A percentile compares a stretch with the other conserved stretches of the same genome.
Evolutionary conservation across 805 yeast genomes (phyloP).

Genomic region (Metschnikowia henanensis): DNA sequence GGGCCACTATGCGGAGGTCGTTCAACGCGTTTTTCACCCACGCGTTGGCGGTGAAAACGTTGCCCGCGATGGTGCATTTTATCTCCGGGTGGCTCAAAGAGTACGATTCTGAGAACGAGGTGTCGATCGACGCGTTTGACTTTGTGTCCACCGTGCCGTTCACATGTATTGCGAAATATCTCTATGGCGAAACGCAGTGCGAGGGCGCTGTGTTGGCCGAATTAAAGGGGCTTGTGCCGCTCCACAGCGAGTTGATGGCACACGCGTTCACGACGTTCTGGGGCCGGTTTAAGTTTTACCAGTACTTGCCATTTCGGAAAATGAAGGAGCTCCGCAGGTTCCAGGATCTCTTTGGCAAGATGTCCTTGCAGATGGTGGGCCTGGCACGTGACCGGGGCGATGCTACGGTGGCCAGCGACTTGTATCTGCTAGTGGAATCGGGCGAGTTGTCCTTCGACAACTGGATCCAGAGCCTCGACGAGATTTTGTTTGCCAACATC

Average conservation of each 20-base stretch:
- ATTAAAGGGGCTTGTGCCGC: neutral
- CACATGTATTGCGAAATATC: neutral
- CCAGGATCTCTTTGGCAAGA: neutral
- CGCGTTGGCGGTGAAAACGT: neutral
- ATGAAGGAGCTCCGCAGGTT: neutral
- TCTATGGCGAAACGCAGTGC: neutral
- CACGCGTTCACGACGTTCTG: neutral
- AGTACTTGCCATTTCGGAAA: neutral
- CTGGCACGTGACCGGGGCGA: neutral
- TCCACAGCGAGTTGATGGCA: neutral
- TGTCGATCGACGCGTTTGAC: neutral
- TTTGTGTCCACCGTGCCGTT: neutral
- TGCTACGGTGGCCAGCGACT: neutral
- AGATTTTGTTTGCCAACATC: neutral
- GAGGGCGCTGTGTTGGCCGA: neutral
- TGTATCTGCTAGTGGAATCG: neutral
- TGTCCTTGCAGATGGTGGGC: neutral
- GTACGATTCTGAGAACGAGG: neutral
- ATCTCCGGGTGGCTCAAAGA: neutral
- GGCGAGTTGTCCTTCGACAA: neutral
- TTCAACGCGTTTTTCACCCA: neutral
- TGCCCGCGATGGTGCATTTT: neutral
- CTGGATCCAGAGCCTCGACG: neutral
- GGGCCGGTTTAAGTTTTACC: neutral
- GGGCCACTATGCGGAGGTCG: neutral